Conservation (phyloP, 129 eudicot species). For the Saussurea involucrata region DNA sequence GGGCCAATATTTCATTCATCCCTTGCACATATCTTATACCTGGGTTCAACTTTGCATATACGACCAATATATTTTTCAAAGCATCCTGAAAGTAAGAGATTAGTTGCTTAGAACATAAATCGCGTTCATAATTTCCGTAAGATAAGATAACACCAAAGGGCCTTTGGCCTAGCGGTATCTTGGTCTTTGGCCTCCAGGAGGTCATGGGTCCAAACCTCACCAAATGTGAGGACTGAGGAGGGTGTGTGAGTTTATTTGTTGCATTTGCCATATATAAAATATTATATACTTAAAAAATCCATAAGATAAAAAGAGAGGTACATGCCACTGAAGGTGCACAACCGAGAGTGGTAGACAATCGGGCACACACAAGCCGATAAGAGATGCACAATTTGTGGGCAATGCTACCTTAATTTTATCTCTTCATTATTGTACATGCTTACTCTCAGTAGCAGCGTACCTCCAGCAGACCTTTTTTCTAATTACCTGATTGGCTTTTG, state of each 20-base stretch:
- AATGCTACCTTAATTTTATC: not conserved
- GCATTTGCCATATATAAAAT: not conserved
- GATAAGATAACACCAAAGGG: not conserved
- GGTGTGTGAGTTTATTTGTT: not conserved
- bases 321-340: not conserved
- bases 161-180: not conserved
- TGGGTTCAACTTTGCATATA: conserved; percentile 83
- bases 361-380: not conserved
- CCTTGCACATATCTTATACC: conserved; percentile 93
- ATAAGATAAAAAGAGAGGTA: not conserved
- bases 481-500: conserved; percentile 61
- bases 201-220: not conserved
- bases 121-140: not conserved
- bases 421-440: not conserved
- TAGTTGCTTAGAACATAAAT: not conserved
- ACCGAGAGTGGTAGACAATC: not conserved
- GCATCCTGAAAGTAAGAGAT: conserved; percentile 50
- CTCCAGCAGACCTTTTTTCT: not conserved
- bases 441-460: not conserved
- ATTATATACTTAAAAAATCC: not conserved
- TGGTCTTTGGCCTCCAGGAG: not conserved
- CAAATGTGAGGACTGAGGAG: not conserved
- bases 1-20: conserved; percentile 84
- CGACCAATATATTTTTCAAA: conserved; percentile 51
- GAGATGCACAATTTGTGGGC: not conserved